Percentiles rank a stretch among this genome's conserved stretches.
phyloP scores from a whole-genome alignment of 164 flowering plant genomes.

The Chimonanthus salicifolius region DNA sequence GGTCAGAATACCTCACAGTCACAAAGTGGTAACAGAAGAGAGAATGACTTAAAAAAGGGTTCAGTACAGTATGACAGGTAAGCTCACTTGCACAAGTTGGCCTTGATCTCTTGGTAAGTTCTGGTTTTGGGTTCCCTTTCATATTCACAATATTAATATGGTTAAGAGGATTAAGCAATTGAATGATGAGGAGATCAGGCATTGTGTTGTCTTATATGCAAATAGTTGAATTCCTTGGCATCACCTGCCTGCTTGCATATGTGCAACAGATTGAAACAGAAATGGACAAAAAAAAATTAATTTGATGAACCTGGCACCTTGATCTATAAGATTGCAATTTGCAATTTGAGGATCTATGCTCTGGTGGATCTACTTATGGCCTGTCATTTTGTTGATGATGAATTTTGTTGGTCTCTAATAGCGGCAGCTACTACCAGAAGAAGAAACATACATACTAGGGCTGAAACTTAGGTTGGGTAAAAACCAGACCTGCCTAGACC shows the following conservation, averaged over 20 bases:
- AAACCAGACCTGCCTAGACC: no score
- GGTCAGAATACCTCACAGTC: slow-evolving; percentile 37
- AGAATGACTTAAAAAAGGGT: slow-evolving; percentile 32
- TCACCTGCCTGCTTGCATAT: background rate
- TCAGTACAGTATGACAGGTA: slow-evolving; percentile 46
- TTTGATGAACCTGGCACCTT: no score
- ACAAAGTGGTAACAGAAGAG: slow-evolving; percentile 26
- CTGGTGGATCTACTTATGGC: background rate
- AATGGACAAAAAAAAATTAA: background rate
- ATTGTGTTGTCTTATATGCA: background rate
- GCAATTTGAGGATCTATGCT: background rate
- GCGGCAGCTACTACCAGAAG: background rate
- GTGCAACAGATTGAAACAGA: background rate
- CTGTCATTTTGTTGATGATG: background rate
- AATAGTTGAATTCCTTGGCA: background rate
- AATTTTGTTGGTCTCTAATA: background rate
- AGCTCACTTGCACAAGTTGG: background rate
- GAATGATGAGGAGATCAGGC: background rate
- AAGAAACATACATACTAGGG: background rate
- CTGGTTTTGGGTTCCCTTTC: background rate
- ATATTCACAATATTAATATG: no score
- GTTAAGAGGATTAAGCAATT: background rate
- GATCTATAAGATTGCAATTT: background rate
- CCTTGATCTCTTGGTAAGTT: background rate
- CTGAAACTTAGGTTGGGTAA: background rate